These are phyloP conservation scores for Kodamaea leandrae DNA, from an alignment of 805 yeast genomes.

Conservation along the genomic window DNA sequence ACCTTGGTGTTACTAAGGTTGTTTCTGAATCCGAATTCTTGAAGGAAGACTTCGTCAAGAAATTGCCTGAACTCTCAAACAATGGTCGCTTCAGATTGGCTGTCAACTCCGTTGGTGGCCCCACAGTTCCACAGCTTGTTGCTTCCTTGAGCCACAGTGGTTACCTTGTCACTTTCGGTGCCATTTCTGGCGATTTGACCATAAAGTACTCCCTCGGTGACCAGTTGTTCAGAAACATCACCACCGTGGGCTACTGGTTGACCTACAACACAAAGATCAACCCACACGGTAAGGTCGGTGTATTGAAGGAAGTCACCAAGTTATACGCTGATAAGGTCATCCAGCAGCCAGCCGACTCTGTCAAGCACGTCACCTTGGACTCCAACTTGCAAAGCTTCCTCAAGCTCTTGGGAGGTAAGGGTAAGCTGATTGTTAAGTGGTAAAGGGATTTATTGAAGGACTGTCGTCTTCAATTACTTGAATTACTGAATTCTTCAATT, in stretches of 20 bases:
- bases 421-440: conserved; percentile 7
- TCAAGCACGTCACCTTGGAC: conserved; percentile 1
- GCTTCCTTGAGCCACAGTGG: conserved; percentile 27
- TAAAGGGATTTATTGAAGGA: too few species aligned
- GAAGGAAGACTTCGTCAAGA: conserved; percentile 16
- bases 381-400: conserved; percentile 7
- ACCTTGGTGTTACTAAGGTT: conserved; percentile 23
- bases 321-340: conserved; percentile 58
- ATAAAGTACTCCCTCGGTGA: conserved; percentile 20
- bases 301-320: conserved; percentile 45
- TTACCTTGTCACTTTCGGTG: conserved; percentile 29
- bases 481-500: neutral
- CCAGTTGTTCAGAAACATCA: conserved; percentile 32
- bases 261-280: conserved; percentile 29
- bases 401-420: neutral
- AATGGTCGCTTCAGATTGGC: conserved; percentile 26
- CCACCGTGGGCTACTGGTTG: conserved; percentile 33
- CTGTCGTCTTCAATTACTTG: too few species aligned
- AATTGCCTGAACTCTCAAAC: conserved; percentile 18
- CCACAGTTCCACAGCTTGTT: conserved; percentile 22
- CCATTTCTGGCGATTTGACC: conserved; percentile 17
- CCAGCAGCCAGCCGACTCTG: conserved; percentile 11
- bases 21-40: conserved; percentile 27
- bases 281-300: conserved; percentile 57
- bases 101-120: conserved; percentile 32